Conservation (phyloP, 1,284 basidiomycete genomes). For the Rhizoctonia solani region DNA sequence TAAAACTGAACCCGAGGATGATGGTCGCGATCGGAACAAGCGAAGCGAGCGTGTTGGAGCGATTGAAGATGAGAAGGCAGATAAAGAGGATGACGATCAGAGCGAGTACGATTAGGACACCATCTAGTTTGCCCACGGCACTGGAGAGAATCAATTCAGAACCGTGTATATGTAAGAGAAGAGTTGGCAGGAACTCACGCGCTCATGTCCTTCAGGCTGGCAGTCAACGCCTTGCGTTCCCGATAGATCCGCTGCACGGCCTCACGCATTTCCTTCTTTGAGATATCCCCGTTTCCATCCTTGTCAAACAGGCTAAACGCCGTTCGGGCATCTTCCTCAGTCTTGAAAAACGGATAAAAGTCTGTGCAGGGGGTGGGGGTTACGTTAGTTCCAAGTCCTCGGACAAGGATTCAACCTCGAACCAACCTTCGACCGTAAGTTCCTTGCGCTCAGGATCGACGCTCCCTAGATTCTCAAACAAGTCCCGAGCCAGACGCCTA, state of each 20-base stretch:
- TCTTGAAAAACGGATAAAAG: conserved; percentile 77
- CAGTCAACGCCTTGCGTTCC: conserved; percentile 73
- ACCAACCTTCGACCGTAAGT: conserved; percentile 66
- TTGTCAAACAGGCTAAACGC: conserved; percentile 81
- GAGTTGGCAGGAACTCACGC: not conserved
- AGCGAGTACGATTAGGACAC: conserved; percentile 65
- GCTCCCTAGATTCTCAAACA: conserved; percentile 70
- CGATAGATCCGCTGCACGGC: conserved; percentile 81
- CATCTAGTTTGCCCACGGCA: conserved; percentile 75
- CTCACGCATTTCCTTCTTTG: conserved; percentile 80
- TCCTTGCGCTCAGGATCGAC: conserved; percentile 61
- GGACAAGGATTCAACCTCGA: not conserved
- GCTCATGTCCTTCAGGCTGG: conserved; percentile 64
- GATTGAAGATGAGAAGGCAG: conserved; percentile 79
- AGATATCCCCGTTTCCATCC: conserved; percentile 82
- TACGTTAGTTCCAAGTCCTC: conserved; percentile 7
- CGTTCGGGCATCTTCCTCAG: conserved; percentile 68
- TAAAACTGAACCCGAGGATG: conserved; percentile 77
- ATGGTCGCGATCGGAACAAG: conserved; percentile 81
- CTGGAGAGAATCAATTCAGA: conserved; percentile 53
- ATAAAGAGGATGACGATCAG: conserved; percentile 69
- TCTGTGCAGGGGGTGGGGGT: conserved; percentile 52
- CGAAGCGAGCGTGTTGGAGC: conserved; percentile 68
- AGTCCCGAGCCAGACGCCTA: conserved; percentile 69
- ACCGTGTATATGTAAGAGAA: not conserved